phyloP scores from a whole-genome alignment of 2,329 filamentous ascomycete genomes.

The Penicillium sp. region DNA sequence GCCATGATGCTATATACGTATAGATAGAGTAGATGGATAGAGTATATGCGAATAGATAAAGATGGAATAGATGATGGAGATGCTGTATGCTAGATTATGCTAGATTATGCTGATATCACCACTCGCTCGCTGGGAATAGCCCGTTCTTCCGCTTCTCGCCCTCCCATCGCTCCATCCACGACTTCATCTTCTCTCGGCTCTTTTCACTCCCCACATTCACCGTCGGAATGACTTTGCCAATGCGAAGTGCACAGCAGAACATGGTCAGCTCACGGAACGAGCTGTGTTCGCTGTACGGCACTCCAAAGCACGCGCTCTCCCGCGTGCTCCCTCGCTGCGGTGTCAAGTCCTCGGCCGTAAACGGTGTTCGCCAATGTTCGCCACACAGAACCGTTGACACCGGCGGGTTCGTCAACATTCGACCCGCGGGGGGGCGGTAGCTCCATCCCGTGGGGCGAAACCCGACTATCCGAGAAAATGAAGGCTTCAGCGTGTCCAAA shows the following conservation, averaged over 20 bases:
- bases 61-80: not conserved
- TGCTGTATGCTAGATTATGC: not conserved
- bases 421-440: slow-evolving; percentile 73
- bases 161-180: slow-evolving; percentile 68
- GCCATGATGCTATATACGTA: not conserved
- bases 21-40: not conserved
- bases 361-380: slow-evolving; percentile 75
- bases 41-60: not conserved
- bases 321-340: slow-evolving; percentile 82
- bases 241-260: slow-evolving; percentile 85
- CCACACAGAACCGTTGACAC: slow-evolving; percentile 69
- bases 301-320: slow-evolving; percentile 85
- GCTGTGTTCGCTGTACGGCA: slow-evolving; percentile 95
- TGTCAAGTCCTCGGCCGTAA: slow-evolving; percentile 71
- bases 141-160: slow-evolving; percentile 66
- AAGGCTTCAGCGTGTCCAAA: slow-evolving; percentile 74
- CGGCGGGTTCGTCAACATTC: slow-evolving; percentile 65
- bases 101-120: slow-evolving; percentile 24
- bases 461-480: slow-evolving; percentile 85
- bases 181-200: slow-evolving; percentile 68
- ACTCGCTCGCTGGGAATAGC: slow-evolving; percentile 53
- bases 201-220: slow-evolving; percentile 78
- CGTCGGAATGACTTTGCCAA: slow-evolving; percentile 89
- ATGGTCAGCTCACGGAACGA: slow-evolving; percentile 92
- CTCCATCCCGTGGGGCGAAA: slow-evolving; percentile 95